Evolutionary conservation across 352 stramenopile genomes (phyloP), one percentile per base, ranked within the genome.

Genomic region (Globisporangium solare): DNA sequence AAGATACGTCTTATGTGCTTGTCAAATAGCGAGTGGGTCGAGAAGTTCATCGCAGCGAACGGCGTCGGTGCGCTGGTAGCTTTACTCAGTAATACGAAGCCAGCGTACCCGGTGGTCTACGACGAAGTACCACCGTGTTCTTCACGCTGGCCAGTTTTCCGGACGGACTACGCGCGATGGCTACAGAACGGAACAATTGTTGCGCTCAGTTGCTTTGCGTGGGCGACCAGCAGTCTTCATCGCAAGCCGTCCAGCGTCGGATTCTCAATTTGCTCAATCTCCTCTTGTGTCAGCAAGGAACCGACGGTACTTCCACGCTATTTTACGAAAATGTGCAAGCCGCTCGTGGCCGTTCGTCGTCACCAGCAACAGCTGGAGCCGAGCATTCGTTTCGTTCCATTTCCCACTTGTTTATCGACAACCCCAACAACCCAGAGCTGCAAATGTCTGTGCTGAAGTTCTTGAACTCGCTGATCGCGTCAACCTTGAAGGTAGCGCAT

Each of bases 1-100:
- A 5, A 27, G 24, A 27, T 27, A 27, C 24, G 24, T 27, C 24
- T 27, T 27, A n/a, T 27, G 39, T 21, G 22, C n/a, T 7, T 17
- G 15, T 51, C 15, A 20, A 35, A 40, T 45, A 90, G 79, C 15
- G 58, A 69, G 0, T 91, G 81, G 81, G 57, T 78, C 6, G 66
- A 80, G 2, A 78, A 73, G 45, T 87, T 89, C 46, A 43, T 89
- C 6, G 51, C 56, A 6, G 68, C 70, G 21, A 58, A 74, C 2
- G 81, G 81, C 21, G 50, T 88, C 0, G 41, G 69, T 47, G 64
- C 76, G 0, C 51, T 89, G 6, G 27, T 82, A 6, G 32, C 54
- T 2, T 56, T 79, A n/a, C 62, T 88, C 4, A 58, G 75, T 52
- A 59, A 54, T 2, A 24, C 48, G 24, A 71, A 67, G 40, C 59